Percentiles rank a stretch among this genome's conserved stretches.
Evolutionary conservation across 2,329 filamentous ascomycete genomes (phyloP).

Genomic region (Cladophialophora immunda): DNA sequence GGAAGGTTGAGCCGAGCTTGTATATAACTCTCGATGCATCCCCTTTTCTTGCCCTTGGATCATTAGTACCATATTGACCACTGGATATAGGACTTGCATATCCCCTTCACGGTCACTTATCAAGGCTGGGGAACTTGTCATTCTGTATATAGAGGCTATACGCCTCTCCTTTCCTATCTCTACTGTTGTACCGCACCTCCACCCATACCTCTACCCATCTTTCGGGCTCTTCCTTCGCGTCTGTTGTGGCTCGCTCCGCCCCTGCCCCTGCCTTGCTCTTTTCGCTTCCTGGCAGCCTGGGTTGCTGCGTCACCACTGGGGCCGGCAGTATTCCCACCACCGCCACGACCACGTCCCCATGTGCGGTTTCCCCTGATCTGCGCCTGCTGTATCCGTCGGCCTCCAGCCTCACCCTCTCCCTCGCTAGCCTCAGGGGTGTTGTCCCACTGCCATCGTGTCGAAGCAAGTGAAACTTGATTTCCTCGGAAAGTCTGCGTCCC

Average conservation of each 20-base stretch:
- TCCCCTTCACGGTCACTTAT: not conserved
- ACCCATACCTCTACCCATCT: constrained; percentile 41
- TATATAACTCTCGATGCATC: not conserved
- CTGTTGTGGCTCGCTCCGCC: constrained; percentile 39
- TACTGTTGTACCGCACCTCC: constrained; percentile 3
- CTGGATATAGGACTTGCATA: not conserved
- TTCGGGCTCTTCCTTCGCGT: constrained; percentile 41
- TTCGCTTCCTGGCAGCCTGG: constrained; percentile 39
- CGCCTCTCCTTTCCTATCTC: not conserved
- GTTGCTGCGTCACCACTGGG: constrained; percentile 36
- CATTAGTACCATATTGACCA: not conserved
- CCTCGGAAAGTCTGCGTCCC: constrained; percentile 26
- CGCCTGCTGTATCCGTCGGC: constrained; percentile 29
- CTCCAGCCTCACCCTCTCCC: constrained; percentile 24
- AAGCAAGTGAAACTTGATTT: constrained; percentile 35
- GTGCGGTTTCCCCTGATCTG: constrained; percentile 25
- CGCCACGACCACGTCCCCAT: constrained; percentile 32
- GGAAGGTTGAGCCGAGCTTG: constrained; percentile 23
- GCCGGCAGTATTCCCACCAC: constrained; percentile 33
- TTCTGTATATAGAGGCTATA: not conserved
- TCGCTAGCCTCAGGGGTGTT: constrained; percentile 36
- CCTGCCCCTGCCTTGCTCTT: constrained; percentile 40
- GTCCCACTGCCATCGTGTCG: constrained; percentile 38
- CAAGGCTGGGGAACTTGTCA: too few relatives aligned
- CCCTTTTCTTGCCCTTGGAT: not conserved